Conservation (phyloP, 73 alveolate species). For the Stentor coeruleus region DNA sequence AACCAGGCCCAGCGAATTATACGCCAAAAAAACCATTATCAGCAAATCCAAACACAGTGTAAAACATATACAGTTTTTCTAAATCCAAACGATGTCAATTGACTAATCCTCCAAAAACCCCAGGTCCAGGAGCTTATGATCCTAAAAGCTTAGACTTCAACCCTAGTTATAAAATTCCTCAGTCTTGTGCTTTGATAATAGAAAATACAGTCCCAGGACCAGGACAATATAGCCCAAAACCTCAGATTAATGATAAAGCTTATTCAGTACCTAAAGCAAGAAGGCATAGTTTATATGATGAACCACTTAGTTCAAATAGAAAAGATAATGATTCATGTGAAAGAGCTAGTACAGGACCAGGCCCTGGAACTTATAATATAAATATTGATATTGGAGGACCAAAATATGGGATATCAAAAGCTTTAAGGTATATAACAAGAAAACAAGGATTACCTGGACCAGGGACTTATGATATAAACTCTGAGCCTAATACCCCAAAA, state of each 20-base stretch:
- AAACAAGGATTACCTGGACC: background rate
- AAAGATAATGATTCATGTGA: too few species aligned
- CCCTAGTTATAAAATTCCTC: background rate
- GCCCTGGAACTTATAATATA: background rate
- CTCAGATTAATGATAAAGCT: background rate
- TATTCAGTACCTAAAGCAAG: constrained; percentile 1
- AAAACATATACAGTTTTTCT: background rate
- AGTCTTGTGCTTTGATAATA: background rate
- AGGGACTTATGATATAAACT: background rate
- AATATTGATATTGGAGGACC: background rate
- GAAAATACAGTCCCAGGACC: background rate
- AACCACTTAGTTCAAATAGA: too few species aligned
- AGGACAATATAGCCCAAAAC: background rate
- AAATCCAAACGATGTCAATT: background rate
- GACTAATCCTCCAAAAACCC: background rate
- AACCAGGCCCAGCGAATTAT: background rate
- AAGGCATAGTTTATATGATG: background rate
- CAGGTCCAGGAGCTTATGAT: background rate
- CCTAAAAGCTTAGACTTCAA: background rate
- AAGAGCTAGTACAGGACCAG: background rate
- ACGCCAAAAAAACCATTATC: background rate
- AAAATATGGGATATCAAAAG: background rate
- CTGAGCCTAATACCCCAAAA: background rate
- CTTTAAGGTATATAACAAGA: background rate
- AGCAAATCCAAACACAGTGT: background rate